These are phyloP conservation scores for Forsythia viridissima DNA, from an alignment of 257 asterid species.

Conservation along the genomic window DNA sequence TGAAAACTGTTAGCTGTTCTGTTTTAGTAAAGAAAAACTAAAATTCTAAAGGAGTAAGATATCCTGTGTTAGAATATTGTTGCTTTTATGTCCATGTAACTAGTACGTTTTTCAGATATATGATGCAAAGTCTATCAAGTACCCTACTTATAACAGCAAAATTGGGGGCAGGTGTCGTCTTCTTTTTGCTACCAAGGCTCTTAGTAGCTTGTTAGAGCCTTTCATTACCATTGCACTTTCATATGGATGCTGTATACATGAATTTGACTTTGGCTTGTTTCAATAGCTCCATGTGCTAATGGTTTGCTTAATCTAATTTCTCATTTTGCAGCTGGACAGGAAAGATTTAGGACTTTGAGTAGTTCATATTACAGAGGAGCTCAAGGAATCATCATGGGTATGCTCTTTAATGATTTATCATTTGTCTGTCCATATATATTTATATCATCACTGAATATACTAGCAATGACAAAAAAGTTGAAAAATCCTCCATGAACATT, in stretches of 20 bases:
- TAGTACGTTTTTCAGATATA: not conserved
- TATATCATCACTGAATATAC: not conserved
- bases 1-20: not conserved
- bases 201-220: not conserved
- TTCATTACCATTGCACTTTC: not conserved
- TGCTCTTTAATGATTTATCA: conserved; percentile 2
- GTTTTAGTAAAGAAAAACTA: not conserved
- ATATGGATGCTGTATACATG: not conserved
- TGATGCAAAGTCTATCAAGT: not conserved
- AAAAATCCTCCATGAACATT: not conserved
- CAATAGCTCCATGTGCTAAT: not conserved
- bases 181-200: not conserved
- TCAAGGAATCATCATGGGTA: conserved; percentile 73
- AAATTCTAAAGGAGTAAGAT: not conserved
- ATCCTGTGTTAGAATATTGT: not conserved
- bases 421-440: not conserved
- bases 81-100: not conserved
- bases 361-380: conserved; percentile 75
- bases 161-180: not conserved
- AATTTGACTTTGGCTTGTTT: not conserved
- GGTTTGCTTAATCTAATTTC: conserved; percentile 16
- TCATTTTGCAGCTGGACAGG: conserved; percentile 64
- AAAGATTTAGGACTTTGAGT: conserved; percentile 70
- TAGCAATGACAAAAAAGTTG: not conserved
- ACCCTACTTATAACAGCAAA: not conserved